These are phyloP conservation scores for Hygrocybe punicea DNA, from an alignment of 768 basidiomycete genomes.

Conservation along the genomic window DNA sequence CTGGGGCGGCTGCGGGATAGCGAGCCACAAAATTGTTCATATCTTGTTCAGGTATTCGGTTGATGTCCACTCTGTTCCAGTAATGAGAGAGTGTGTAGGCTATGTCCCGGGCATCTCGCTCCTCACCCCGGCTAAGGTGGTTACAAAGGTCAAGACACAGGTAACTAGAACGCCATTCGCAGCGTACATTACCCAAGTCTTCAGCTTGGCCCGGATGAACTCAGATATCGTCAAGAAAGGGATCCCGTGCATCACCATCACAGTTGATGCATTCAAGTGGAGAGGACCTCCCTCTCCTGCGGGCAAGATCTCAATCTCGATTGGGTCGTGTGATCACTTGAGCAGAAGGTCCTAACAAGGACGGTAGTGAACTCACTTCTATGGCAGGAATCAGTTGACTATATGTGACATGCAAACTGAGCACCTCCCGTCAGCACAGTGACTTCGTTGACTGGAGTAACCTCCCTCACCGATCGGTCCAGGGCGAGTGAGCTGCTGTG, in stretches of 20 bases:
- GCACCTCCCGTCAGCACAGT: conserved; percentile 6
- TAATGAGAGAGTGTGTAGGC: conserved; percentile 64
- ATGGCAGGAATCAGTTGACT: conserved; percentile 73
- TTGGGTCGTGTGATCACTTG: conserved; percentile 7
- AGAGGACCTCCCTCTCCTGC: conserved; percentile 82
- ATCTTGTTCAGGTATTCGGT: conserved; percentile 80
- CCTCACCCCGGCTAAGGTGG: conserved; percentile 55
- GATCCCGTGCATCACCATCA: conserved; percentile 63
- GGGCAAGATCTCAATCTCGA: conserved; percentile 76
- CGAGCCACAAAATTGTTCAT: conserved; percentile 72
- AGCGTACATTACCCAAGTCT: conserved; percentile 74
- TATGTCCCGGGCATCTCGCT: conserved; percentile 77
- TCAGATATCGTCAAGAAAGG: conserved; percentile 85
- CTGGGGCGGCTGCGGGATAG: conserved; percentile 58
- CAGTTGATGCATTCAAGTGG: conserved; percentile 61
- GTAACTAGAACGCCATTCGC: conserved; percentile 13
- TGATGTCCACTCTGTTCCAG: conserved; percentile 82
- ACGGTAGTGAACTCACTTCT: conserved; percentile 49
- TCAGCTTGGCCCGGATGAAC: conserved; percentile 82
- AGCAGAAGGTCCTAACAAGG: conserved; percentile 6
- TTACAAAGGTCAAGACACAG: conserved; percentile 15
- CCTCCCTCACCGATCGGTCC: conserved; percentile 70
- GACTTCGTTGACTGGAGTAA: neutral
- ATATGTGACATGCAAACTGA: conserved; percentile 72
- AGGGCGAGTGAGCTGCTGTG: conserved; percentile 69